These are phyloP conservation scores for Dothideomycetes sp. DNA, from an alignment of 2,329 filamentous ascomycete species.

Conservation along the genomic window DNA sequence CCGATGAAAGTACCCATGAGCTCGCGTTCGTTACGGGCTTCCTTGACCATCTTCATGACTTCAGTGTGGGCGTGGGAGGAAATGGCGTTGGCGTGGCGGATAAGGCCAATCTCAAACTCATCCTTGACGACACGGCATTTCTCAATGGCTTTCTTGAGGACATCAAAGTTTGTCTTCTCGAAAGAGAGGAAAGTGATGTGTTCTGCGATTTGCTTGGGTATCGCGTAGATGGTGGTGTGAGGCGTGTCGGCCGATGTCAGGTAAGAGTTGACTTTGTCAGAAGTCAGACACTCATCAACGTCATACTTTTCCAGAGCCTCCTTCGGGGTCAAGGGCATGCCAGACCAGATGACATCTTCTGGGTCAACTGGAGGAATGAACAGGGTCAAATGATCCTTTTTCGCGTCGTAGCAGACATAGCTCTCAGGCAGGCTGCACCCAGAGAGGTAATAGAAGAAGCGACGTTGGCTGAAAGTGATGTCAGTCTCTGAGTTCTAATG, in stretches of 20 bases:
- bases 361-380: constrained; percentile 85
- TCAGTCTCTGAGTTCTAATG: not conserved
- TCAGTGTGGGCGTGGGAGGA: constrained; percentile 66
- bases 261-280: constrained; percentile 54
- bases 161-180: constrained; percentile 45
- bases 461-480: constrained; percentile 56
- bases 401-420: constrained; percentile 70
- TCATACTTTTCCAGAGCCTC: constrained; percentile 54
- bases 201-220: constrained; percentile 64
- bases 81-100: constrained; percentile 70
- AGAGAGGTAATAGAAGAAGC: constrained; percentile 90
- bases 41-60: constrained; percentile 52
- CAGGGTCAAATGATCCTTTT: constrained; percentile 61
- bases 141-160: constrained; percentile 60
- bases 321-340: constrained; percentile 64
- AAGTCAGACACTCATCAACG: constrained; percentile 9
- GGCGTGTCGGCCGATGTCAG: constrained; percentile 42
- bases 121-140: constrained; percentile 72
- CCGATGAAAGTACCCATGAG: constrained; percentile 73
- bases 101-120: constrained; percentile 71
- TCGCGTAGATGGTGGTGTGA: constrained; percentile 54
- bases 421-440: constrained; percentile 75
- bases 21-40: constrained; percentile 66
- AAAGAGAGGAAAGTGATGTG: constrained; percentile 62
- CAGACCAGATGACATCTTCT: constrained; percentile 89